Conservation (phyloP, 352 stramenopile species). For the Halophytophthora polymorphica region DNA sequence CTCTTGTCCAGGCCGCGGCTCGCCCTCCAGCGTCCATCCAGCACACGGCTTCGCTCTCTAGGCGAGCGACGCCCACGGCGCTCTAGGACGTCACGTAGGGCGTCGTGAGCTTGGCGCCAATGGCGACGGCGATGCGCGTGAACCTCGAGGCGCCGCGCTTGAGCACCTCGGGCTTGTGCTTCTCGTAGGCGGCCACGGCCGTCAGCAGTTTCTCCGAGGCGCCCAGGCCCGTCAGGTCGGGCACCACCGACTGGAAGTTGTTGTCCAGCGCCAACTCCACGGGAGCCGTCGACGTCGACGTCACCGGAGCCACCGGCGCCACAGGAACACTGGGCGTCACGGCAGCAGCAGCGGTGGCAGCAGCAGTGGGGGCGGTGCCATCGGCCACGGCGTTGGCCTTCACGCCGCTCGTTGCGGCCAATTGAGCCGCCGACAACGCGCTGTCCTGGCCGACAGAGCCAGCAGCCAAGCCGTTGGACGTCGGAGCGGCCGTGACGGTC, state of each 20-base stretch:
- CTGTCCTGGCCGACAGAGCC: constrained; percentile 7
- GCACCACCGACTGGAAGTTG: constrained; percentile 66
- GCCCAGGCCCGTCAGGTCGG: constrained; percentile 66
- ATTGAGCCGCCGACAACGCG: constrained; percentile 6
- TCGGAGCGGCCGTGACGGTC: constrained; percentile 12
- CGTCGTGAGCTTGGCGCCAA: constrained; percentile 77
- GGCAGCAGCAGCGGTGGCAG: not conserved
- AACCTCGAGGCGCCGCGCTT: constrained; percentile 61
- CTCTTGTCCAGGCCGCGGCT: too few species aligned
- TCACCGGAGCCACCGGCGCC: not conserved
- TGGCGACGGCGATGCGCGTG: constrained; percentile 62
- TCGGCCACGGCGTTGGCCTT: constrained; percentile 15
- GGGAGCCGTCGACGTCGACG: constrained; percentile 15
- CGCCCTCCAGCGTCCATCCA: too few species aligned
- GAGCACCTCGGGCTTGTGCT: constrained; percentile 79
- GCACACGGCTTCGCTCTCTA: not conserved
- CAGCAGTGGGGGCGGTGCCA: constrained; percentile 3
- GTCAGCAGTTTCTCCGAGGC: constrained; percentile 79
- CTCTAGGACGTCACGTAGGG: constrained; percentile 54
- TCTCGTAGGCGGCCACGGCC: constrained; percentile 76
- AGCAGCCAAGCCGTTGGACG: constrained; percentile 5
- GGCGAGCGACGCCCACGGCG: too few species aligned
- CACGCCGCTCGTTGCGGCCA: constrained; percentile 6
- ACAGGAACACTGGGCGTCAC: not conserved
- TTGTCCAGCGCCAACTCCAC: constrained; percentile 31